Percentiles rank a stretch among this genome's conserved stretches.
Evolutionary conservation across 257 asterid genomes (phyloP).

Genomic region (Solanum appendiculatum): DNA sequence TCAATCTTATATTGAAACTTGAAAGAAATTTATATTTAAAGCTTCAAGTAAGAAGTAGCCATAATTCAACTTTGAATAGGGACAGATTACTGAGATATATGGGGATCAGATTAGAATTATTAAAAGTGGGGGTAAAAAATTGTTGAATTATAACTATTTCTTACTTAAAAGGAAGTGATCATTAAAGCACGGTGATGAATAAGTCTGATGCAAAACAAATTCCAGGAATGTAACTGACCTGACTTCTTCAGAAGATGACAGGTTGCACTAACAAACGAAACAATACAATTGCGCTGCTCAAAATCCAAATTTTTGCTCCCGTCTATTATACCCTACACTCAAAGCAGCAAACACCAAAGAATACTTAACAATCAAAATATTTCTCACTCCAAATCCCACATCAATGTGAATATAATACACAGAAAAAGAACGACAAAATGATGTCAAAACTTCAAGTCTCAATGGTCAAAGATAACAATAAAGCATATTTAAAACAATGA

Average conservation of each 20-base stretch:
- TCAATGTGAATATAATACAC: not conserved
- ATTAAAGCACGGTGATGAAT: not conserved
- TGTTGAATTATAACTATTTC: not conserved
- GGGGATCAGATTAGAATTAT: not conserved
- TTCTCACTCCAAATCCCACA: not conserved
- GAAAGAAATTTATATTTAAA: not conserved
- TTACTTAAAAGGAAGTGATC: not conserved
- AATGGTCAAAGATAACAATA: not conserved
- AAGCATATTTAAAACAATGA: not conserved
- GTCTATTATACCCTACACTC: constrained; percentile 31
- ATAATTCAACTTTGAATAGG: not conserved
- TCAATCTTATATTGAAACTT: not conserved
- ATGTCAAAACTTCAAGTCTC: not conserved
- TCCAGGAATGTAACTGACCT: constrained; percentile 31
- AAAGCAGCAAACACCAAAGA: not conserved
- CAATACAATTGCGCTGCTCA: constrained; percentile 28
- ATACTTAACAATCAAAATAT: constrained; percentile 1
- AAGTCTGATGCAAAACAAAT: not conserved
- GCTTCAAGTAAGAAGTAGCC: not conserved
- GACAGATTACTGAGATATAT: not conserved
- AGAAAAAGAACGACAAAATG: not conserved
- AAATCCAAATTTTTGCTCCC: constrained; percentile 23
- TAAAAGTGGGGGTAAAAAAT: not conserved
- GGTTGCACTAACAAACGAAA: constrained; percentile 58
- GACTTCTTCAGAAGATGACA: constrained; percentile 54